Conservation (phyloP, 371 early-diverging fungal genomes). For the Haplosporangium sp. region DNA sequence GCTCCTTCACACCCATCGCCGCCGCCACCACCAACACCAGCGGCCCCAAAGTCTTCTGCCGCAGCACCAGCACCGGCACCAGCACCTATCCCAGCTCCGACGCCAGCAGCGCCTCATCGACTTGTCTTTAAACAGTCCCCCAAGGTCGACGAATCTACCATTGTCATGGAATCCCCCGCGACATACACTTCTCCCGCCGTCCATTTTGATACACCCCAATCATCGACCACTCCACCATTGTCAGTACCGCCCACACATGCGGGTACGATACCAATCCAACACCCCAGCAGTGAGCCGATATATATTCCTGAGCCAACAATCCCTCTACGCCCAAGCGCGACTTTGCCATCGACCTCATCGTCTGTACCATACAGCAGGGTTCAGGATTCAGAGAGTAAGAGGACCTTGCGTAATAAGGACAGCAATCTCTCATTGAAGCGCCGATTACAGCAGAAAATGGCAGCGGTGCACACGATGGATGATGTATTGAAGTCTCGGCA, state of each 20-base stretch:
- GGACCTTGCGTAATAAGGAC: not conserved
- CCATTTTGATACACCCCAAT: not conserved
- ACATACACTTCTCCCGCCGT: not conserved
- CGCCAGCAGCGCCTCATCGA: not conserved
- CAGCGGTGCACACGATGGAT: slow-evolving; percentile 30
- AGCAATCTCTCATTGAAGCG: slow-evolving; percentile 15
- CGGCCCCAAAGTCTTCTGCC: not conserved
- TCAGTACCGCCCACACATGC: not conserved
- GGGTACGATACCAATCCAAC: no score
- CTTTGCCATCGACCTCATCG: not conserved
- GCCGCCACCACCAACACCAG: not conserved
- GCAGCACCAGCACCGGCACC: not conserved
- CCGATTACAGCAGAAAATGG: slow-evolving; percentile 28
- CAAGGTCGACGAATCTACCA: not conserved
- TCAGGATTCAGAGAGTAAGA: not conserved
- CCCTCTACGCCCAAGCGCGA: no score
- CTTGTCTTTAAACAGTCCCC: not conserved
- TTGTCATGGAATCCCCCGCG: not conserved
- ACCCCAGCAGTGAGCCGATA: no score
- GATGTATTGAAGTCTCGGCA: slow-evolving; percentile 12
- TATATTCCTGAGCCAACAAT: no score
- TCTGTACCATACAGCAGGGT: not conserved
- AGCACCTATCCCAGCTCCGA: not conserved
- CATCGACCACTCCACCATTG: not conserved
- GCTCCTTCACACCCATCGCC: not conserved